A percentile compares a stretch with the other conserved stretches of the same genome.
Conservation (phyloP, 345 rosid species). For the Gossypioides kirkii region DNA sequence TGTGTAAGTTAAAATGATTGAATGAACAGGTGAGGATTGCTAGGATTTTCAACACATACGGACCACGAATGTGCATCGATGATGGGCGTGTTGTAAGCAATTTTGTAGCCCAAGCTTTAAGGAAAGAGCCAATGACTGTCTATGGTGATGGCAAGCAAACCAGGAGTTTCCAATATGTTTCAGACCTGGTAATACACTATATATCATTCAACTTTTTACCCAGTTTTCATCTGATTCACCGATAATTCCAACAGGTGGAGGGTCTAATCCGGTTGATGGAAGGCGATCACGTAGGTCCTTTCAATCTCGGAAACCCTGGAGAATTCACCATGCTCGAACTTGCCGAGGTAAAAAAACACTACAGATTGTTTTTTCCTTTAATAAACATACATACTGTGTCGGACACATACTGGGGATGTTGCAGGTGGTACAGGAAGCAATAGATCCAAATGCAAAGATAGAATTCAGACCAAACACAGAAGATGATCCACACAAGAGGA, state of each 20-base stretch:
- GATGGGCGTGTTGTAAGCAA: slow-evolving; percentile 92
- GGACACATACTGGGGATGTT: not conserved
- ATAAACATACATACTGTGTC: too few species aligned
- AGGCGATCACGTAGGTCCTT: slow-evolving; percentile 94
- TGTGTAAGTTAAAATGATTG: not conserved
- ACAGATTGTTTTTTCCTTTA: too few species aligned
- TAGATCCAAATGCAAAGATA: slow-evolving; percentile 73
- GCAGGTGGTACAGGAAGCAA: slow-evolving; percentile 70
- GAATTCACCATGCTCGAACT: slow-evolving; percentile 93
- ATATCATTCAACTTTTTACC: not conserved
- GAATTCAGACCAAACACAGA: slow-evolving; percentile 87
- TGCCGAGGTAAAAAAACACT: slow-evolving; percentile 69
- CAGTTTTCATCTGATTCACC: not conserved
- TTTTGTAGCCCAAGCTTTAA: slow-evolving; percentile 81
- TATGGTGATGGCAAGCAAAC: slow-evolving; percentile 93
- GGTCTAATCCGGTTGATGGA: slow-evolving; percentile 95
- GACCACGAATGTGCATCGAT: slow-evolving; percentile 85
- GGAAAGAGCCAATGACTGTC: slow-evolving; percentile 84
- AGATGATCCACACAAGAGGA: slow-evolving; percentile 84
- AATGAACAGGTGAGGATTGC: slow-evolving; percentile 64
- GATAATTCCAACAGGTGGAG: slow-evolving; percentile 51
- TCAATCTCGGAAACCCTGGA: slow-evolving; percentile 75
- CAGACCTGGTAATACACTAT: slow-evolving; percentile 55
- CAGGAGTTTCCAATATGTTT: slow-evolving; percentile 82
- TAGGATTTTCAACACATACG: slow-evolving; percentile 78